Evolutionary conservation across 345 rosid genomes (phyloP).

Genomic region (Schrenkiella parvula): DNA sequence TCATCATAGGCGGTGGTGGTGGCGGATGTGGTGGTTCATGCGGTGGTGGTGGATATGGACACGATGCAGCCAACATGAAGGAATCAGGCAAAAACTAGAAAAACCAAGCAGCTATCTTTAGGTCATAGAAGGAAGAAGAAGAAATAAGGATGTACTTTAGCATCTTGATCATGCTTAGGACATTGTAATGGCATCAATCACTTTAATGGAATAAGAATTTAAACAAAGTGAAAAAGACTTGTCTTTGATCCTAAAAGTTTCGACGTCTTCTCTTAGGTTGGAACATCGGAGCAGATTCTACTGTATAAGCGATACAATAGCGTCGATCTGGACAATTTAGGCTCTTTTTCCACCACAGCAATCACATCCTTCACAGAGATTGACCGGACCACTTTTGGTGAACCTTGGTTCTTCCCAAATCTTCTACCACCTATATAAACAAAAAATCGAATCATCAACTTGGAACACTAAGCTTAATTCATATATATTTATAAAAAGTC

Average conservation of each 20-base stretch:
- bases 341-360: slow-evolving; percentile 75
- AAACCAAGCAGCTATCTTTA: neutral
- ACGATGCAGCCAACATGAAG: slow-evolving; percentile 12
- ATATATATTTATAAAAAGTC: neutral
- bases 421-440: slow-evolving; percentile 43
- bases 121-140: neutral
- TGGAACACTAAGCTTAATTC: neutral
- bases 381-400: slow-evolving; percentile 42
- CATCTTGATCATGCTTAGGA: slow-evolving; percentile 27
- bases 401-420: slow-evolving; percentile 48
- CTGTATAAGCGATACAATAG: slow-evolving; percentile 56
- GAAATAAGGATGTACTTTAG: slow-evolving; percentile 31
- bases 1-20: slow-evolving; percentile 23
- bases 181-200: slow-evolving; percentile 22
- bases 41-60: slow-evolving; percentile 31
- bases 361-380: slow-evolving; percentile 72
- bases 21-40: slow-evolving; percentile 29
- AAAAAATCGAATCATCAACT: neutral
- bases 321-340: slow-evolving; percentile 75
- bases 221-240: neutral
- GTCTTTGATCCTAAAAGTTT: neutral
- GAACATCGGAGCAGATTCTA: slow-evolving; percentile 26
- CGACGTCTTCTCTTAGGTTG: neutral
- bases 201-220: slow-evolving; percentile 25
- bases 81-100: slow-evolving; percentile 25